Conservation (phyloP, 768 basidiomycete genomes). For the Mrakia gelida region DNA sequence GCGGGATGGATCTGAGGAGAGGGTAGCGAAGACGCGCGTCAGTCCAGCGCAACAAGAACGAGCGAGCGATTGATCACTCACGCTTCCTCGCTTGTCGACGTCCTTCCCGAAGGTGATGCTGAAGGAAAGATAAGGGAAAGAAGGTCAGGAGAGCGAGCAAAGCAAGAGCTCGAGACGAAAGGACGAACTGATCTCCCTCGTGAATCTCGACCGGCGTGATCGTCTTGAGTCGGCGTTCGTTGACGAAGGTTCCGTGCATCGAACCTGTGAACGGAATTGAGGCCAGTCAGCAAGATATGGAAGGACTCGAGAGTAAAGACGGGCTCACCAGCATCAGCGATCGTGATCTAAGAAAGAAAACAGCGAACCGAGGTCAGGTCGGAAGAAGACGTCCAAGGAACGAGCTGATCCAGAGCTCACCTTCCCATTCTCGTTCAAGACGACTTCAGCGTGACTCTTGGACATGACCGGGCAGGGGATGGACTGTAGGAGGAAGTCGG, state of each 20-base stretch:
- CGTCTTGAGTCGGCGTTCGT: not conserved
- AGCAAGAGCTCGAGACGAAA: not conserved
- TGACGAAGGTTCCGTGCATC: conserved; percentile 2
- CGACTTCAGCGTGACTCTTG: not conserved
- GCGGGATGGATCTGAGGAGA: not conserved
- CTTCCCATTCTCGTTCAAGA: conserved; percentile 6
- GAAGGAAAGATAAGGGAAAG: not conserved
- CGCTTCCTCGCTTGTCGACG: conserved; percentile 8
- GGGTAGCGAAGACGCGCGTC: not conserved
- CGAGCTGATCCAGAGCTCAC: not conserved
- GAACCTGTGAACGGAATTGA: not conserved
- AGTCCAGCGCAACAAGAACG: not conserved
- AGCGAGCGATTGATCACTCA: not conserved
- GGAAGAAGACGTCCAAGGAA: not conserved
- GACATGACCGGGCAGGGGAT: conserved; percentile 16
- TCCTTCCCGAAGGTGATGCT: conserved; percentile 7
- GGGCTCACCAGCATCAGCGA: not conserved
- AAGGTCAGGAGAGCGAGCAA: not conserved
- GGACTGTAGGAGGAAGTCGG: not conserved
- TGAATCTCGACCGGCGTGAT: not conserved
- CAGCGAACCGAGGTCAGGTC: not conserved
- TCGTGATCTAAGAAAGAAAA: not conserved
- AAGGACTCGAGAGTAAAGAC: no score
- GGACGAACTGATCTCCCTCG: not conserved
- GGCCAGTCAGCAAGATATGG: not conserved